phyloP scores from a whole-genome alignment of 306 rosid species.

The Arachis hypogaea region DNA sequence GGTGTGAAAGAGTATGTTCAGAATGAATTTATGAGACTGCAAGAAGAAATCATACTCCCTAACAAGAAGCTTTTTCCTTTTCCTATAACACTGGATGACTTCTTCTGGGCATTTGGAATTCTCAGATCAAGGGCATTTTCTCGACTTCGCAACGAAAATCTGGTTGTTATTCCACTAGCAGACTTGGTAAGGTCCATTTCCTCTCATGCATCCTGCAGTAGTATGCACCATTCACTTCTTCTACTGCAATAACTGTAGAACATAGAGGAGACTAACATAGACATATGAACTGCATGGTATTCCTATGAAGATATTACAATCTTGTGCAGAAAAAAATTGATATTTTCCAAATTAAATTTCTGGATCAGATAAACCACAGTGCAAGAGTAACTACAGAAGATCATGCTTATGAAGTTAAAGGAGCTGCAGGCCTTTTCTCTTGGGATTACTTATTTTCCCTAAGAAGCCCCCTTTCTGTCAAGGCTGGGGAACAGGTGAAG shows the following conservation, averaged over 20 bases:
- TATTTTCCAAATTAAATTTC: slow-evolving; percentile 25
- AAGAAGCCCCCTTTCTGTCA: slow-evolving; percentile 76
- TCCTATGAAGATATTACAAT: background rate
- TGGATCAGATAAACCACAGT: slow-evolving; percentile 85
- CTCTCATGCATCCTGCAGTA: slow-evolving; percentile 19
- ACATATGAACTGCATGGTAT: slow-evolving; percentile 25
- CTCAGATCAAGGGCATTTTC: slow-evolving; percentile 97
- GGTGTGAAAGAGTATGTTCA: slow-evolving; percentile 82
- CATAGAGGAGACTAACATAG: slow-evolving; percentile 4
- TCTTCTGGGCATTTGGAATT: slow-evolving; percentile 96
- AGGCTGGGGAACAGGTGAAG: slow-evolving; percentile 91
- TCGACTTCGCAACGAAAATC: slow-evolving; percentile 79
- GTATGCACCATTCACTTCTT: background rate
- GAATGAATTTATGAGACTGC: slow-evolving; percentile 72
- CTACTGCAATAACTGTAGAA: slow-evolving; percentile 22
- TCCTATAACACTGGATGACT: slow-evolving; percentile 82
- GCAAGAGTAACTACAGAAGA: slow-evolving; percentile 73
- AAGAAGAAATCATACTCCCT: slow-evolving; percentile 76
- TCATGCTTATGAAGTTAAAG: slow-evolving; percentile 83
- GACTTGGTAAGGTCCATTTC: slow-evolving; percentile 70
- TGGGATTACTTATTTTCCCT: slow-evolving; percentile 86
- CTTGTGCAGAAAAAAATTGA: slow-evolving; percentile 7
- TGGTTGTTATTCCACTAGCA: slow-evolving; percentile 82
- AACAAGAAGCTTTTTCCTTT: slow-evolving; percentile 77
- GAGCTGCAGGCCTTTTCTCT: slow-evolving; percentile 89